Percentiles rank a stretch among this genome's conserved stretches.
These are phyloP conservation scores for Saturnispora saitoi DNA, from an alignment of 805 yeast genomes.

Conservation along the genomic window DNA sequence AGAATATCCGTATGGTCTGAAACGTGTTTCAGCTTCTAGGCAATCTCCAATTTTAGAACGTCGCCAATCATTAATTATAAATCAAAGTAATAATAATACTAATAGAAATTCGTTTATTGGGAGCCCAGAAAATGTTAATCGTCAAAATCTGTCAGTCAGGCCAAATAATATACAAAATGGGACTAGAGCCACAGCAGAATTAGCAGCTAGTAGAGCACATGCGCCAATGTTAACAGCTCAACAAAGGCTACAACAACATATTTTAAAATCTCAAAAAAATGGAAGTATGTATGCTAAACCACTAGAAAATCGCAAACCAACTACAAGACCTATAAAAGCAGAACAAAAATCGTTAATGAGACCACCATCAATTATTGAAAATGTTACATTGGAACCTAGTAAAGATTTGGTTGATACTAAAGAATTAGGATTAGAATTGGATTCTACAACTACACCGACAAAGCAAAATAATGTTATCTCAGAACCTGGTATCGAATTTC, in stretches of 20 bases:
- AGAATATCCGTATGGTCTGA: not conserved
- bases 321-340: not conserved
- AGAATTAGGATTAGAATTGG: not conserved
- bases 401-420: not conserved
- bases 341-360: conserved; percentile 8
- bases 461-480: not conserved
- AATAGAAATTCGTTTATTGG: not conserved
- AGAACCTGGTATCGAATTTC: conserved; percentile 10
- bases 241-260: conserved; percentile 30
- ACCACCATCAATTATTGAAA: conserved; percentile 13
- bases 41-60: conserved; percentile 5
- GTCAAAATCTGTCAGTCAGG: not conserved
- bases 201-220: conserved; percentile 16
- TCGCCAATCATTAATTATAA: not conserved
- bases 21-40: not conserved
- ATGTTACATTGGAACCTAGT: conserved; percentile 11
- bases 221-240: conserved; percentile 25
- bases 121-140: not conserved
- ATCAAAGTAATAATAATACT: not conserved
- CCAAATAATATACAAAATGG: not conserved
- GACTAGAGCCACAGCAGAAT: conserved; percentile 12
- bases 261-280: conserved; percentile 23
- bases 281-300: conserved; percentile 26
- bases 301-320: conserved; percentile 19
- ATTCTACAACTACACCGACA: not conserved